A percentile compares a stretch with the other conserved stretches of the same genome.
Conservation (phyloP, 1,284 basidiomycete species). For the Salmacisia buchloeana region DNA sequence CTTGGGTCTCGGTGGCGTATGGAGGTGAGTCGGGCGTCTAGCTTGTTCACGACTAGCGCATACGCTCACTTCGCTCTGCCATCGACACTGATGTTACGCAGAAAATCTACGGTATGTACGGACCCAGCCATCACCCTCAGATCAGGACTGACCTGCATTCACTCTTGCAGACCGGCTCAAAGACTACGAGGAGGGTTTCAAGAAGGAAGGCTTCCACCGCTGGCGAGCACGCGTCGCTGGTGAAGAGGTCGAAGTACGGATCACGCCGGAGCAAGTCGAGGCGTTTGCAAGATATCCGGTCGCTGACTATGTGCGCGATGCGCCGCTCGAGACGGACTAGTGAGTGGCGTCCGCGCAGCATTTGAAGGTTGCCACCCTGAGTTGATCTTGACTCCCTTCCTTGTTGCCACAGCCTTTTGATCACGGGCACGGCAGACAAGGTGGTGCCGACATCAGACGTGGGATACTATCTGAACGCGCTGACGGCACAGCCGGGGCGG, state of each 20-base stretch:
- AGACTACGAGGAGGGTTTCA: constrained; percentile 24
- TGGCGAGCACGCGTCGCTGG: constrained; percentile 36
- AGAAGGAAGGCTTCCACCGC: constrained; percentile 26
- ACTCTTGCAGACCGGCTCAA: constrained; percentile 20
- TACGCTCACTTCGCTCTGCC: not conserved
- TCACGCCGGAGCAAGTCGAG: constrained; percentile 30
- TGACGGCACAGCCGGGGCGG: constrained; percentile 16
- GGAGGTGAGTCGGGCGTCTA: constrained; percentile 63
- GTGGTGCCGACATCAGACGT: constrained; percentile 31
- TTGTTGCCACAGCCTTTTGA: constrained; percentile 17
- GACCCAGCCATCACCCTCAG: not conserved
- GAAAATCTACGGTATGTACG: not conserved
- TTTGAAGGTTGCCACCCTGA: not conserved
- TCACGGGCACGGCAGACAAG: constrained; percentile 34
- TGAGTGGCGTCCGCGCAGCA: not conserved
- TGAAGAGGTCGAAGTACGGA: constrained; percentile 21
- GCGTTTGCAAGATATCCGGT: constrained; percentile 31
- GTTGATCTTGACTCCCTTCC: not conserved
- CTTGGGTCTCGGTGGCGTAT: constrained; percentile 31
- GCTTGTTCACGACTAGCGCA: no score
- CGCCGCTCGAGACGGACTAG: constrained; percentile 30
- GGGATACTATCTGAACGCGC: constrained; percentile 23
- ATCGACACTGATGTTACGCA: not conserved
- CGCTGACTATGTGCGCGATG: constrained; percentile 17
- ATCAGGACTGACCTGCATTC: not conserved